These are phyloP conservation scores for Thermomucor indicae-seudaticae DNA, from an alignment of 371 early-diverging fungal genomes.

Conservation along the genomic window DNA sequence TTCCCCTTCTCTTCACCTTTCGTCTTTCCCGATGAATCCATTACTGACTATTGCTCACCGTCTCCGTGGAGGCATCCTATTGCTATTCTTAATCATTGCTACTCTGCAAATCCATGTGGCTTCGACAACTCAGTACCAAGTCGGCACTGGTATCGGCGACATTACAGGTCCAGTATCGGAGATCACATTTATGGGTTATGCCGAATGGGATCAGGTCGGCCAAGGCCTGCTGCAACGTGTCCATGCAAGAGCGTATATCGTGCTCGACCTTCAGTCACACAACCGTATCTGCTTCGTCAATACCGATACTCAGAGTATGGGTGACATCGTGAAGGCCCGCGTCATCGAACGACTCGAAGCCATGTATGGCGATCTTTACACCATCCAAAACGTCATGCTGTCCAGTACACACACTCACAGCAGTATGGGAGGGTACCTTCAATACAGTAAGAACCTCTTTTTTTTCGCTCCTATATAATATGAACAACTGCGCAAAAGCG, in stretches of 20 bases:
- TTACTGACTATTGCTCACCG: no score
- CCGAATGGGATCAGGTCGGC: constrained; percentile 43
- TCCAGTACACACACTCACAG: constrained; percentile 70
- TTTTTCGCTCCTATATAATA: background rate
- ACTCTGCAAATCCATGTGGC: no score
- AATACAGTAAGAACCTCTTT: constrained; percentile 36
- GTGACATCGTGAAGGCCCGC: constrained; percentile 32
- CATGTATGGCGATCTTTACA: constrained; percentile 23
- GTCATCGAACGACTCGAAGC: constrained; percentile 27
- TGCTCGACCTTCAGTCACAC: constrained; percentile 26
- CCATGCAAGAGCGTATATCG: constrained; percentile 54
- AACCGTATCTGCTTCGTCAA: constrained; percentile 54
- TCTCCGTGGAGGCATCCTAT: no score
- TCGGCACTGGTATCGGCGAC: constrained; percentile 41
- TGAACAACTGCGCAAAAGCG: background rate
- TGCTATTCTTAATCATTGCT: no score
- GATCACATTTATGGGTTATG: constrained; percentile 59
- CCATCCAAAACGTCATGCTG: constrained; percentile 55
- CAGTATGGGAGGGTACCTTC: constrained; percentile 47
- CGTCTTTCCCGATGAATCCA: no score
- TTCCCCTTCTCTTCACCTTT: no score
- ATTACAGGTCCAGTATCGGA: constrained; percentile 42
- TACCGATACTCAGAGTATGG: constrained; percentile 51
- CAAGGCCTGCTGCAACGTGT: constrained; percentile 57
- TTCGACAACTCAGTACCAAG: constrained; percentile 3